Evolutionary conservation across 2,329 filamentous ascomycete genomes (phyloP).

Genomic region (Aspergillus aculeatus): DNA sequence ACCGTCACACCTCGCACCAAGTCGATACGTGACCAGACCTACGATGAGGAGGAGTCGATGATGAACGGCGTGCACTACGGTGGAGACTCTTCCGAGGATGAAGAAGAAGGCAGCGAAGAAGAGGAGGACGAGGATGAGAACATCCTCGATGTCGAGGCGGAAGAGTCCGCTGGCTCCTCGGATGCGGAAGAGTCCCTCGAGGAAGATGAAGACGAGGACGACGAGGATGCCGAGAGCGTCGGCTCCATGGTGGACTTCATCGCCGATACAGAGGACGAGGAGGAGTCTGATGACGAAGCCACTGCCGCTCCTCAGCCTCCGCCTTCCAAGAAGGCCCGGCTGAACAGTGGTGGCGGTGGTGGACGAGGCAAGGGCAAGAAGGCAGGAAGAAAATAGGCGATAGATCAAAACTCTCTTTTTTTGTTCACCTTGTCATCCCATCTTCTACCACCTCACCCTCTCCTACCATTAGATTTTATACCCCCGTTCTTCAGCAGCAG

Average conservation of each 20-base stretch:
- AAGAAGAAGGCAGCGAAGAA: conserved; percentile 60
- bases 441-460: conserved; percentile 11
- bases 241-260: conserved; percentile 48
- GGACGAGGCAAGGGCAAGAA: conserved; percentile 31
- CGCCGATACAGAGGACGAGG: conserved; percentile 47
- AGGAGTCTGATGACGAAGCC: conserved; percentile 33
- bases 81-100: conserved; percentile 43
- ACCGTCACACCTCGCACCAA: conserved; percentile 33
- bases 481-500: conserved; percentile 1
- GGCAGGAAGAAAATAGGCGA: conserved; percentile 35
- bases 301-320: conserved; percentile 23
- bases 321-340: conserved; percentile 39
- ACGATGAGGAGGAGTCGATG: conserved; percentile 45
- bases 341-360: conserved; percentile 21
- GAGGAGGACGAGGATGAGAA: conserved; percentile 42
- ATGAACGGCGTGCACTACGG: conserved; percentile 38
- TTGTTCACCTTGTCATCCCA: conserved; percentile 15
- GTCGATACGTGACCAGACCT: conserved; percentile 39
- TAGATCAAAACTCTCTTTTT: conserved; percentile 14
- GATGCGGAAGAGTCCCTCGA: conserved; percentile 54
- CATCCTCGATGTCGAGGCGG: conserved; percentile 47
- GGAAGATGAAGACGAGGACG: conserved; percentile 59
- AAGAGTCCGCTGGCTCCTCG: conserved; percentile 43
- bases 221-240: conserved; percentile 63
- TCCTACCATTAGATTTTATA: conserved; percentile 15